Conservation (phyloP, 495 filamentous ascomycete genomes). For the Podospora pseudoanserina region DNA sequence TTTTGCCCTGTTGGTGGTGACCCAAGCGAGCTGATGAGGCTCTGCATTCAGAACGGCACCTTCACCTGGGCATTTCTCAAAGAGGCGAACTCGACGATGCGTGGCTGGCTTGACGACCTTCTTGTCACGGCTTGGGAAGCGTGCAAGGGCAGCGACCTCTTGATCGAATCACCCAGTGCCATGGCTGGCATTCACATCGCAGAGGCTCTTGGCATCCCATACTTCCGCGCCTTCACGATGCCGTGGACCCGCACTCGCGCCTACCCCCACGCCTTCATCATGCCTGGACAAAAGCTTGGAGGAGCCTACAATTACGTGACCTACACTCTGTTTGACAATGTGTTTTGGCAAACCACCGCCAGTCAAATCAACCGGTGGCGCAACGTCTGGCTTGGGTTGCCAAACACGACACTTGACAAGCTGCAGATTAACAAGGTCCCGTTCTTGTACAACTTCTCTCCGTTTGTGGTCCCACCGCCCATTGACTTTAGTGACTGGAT, state of each 20-base stretch:
- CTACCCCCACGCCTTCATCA: conserved; percentile 97
- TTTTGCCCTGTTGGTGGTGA: conserved; percentile 86
- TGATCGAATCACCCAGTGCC: conserved; percentile 94
- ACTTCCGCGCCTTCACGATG: conserved; percentile 98
- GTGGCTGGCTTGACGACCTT: conserved; percentile 89
- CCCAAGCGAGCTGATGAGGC: conserved; percentile 88
- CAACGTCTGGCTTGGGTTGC: conserved; percentile 71
- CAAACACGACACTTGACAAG: conserved; percentile 79
- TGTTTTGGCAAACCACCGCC: conserved; percentile 93
- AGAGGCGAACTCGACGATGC: conserved; percentile 83
- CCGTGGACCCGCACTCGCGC: conserved; percentile 95
- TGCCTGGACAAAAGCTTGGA: conserved; percentile 88
- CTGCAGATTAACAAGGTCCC: conserved; percentile 94
- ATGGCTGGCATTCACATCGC: conserved; percentile 99
- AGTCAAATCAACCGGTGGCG: conserved; percentile 93
- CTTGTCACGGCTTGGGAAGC: conserved; percentile 78
- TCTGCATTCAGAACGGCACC: conserved; percentile 96
- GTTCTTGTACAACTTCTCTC: conserved; percentile 96
- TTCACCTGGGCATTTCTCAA: conserved; percentile 89
- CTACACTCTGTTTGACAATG: conserved; percentile 94
- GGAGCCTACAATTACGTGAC: conserved; percentile 92
- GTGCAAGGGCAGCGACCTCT: conserved; percentile 81
- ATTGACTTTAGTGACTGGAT: conserved; percentile 98
- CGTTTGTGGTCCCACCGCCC: conserved; percentile 84
- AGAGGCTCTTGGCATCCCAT: conserved; percentile 90